These are phyloP conservation scores for Aureobasidium sp. DNA, from an alignment of 2,329 filamentous ascomycete species.

Conservation along the genomic window DNA sequence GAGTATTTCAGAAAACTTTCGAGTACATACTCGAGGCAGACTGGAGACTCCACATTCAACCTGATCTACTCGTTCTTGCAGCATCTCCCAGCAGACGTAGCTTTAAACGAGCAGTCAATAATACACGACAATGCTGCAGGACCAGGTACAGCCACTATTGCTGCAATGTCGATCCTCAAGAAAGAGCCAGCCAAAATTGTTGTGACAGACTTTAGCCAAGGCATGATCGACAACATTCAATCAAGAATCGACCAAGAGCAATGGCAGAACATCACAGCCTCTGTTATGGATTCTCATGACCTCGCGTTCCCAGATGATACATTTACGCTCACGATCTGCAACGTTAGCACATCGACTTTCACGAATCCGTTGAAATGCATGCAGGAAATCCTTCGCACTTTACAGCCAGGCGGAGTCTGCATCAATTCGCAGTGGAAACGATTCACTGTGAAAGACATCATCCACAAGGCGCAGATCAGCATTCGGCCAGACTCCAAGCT, in stretches of 20 bases:
- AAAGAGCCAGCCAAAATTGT: background rate
- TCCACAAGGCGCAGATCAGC: background rate
- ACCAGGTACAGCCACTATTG: background rate
- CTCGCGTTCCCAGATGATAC: background rate
- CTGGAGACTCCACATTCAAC: background rate
- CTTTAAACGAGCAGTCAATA: background rate
- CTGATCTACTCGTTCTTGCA: conserved; percentile 1
- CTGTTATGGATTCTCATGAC: background rate
- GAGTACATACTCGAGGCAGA: conserved; percentile 1
- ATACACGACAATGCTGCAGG: background rate
- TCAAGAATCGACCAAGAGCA: background rate
- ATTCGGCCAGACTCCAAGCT: background rate
- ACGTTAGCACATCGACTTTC: background rate
- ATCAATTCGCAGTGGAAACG: background rate
- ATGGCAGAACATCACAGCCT: background rate
- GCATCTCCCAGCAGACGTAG: background rate
- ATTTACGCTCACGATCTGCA: background rate
- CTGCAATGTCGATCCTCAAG: background rate
- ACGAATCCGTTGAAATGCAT: background rate
- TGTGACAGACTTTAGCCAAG: background rate
- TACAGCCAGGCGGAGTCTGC: background rate
- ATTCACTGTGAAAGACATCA: background rate
- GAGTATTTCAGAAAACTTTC: background rate
- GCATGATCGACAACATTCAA: background rate
- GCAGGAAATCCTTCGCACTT: background rate